Conservation (phyloP, 805 yeast species). For the Kodamaea hsintzibuensis region DNA sequence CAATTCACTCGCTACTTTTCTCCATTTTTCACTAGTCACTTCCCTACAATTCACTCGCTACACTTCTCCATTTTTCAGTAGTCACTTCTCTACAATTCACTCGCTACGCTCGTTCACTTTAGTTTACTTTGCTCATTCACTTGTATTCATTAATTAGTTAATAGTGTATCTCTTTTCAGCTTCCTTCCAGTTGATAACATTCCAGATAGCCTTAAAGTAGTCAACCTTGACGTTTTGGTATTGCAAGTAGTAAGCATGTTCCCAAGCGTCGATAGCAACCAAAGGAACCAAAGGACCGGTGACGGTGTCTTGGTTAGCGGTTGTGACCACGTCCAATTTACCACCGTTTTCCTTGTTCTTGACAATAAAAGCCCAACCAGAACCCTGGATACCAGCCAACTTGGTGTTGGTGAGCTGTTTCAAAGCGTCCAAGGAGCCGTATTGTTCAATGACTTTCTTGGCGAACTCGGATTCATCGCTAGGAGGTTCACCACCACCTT, state of each 20-base stretch:
- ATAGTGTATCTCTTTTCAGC: slow-evolving; percentile 65
- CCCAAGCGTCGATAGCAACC: slow-evolving; percentile 95
- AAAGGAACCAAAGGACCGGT: slow-evolving; percentile 69
- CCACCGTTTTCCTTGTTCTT: slow-evolving; percentile 72
- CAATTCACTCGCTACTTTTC: no score
- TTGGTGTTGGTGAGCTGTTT: slow-evolving; percentile 56
- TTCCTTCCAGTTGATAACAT: slow-evolving; percentile 90
- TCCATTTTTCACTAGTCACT: no score
- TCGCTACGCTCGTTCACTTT: no score
- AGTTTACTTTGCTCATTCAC: no score
- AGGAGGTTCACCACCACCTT: slow-evolving; percentile 76
- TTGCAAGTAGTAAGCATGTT: slow-evolving; percentile 93
- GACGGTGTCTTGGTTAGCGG: slow-evolving; percentile 85
- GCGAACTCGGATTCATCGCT: slow-evolving; percentile 53
- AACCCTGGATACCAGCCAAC: slow-evolving; percentile 87
- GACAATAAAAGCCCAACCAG: slow-evolving; percentile 93
- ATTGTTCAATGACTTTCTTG: slow-evolving; percentile 59
- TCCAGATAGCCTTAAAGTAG: slow-evolving; percentile 93
- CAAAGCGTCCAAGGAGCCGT: slow-evolving; percentile 72
- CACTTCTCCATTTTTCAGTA: no score
- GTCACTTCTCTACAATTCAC: no score
- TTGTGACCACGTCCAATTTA: slow-evolving; percentile 75
- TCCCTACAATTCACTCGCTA: no score
- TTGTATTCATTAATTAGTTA: background rate
- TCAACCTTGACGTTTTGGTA: slow-evolving; percentile 90